A percentile compares a stretch with the other conserved stretches of the same genome.
phyloP scores from a whole-genome alignment of 1,139 yeast genomes.

The Candida albicans region DNA sequence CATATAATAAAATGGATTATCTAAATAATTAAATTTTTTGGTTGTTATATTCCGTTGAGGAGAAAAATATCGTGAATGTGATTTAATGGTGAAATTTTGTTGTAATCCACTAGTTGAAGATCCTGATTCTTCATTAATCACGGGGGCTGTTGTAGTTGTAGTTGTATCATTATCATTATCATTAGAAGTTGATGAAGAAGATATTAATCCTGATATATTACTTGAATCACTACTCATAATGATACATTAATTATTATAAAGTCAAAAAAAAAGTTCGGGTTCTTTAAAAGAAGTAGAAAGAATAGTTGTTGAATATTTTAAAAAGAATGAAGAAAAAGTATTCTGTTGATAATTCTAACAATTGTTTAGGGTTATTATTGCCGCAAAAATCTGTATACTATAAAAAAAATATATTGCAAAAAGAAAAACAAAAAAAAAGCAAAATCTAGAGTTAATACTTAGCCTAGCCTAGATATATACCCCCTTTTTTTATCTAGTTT shows the following conservation, averaged over 20 bases:
- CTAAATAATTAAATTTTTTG: conserved; percentile 8
- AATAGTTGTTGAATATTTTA: background rate
- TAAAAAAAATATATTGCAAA: background rate
- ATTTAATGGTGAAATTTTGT: background rate
- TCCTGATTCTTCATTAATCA: background rate
- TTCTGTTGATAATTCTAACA: background rate
- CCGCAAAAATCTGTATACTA: background rate
- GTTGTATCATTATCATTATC: too few relatives aligned
- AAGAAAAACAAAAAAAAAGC: background rate
- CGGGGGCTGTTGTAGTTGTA: background rate
- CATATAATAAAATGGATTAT: conserved; percentile 12
- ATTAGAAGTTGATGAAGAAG: background rate
- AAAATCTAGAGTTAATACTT: background rate
- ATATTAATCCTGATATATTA: background rate
- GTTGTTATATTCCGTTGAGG: background rate
- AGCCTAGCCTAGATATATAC: background rate
- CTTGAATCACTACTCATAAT: background rate
- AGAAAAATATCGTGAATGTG: conserved; percentile 4
- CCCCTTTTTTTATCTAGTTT: background rate
- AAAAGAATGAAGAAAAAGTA: background rate
- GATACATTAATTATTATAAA: background rate
- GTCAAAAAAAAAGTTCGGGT: too few relatives aligned
- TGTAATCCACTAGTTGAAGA: background rate
- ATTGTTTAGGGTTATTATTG: background rate
- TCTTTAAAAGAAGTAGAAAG: background rate